Base-by-base conservation (phyloP, 2,329 filamentous ascomycete genomes). In the Alternaria sp. region DNA sequence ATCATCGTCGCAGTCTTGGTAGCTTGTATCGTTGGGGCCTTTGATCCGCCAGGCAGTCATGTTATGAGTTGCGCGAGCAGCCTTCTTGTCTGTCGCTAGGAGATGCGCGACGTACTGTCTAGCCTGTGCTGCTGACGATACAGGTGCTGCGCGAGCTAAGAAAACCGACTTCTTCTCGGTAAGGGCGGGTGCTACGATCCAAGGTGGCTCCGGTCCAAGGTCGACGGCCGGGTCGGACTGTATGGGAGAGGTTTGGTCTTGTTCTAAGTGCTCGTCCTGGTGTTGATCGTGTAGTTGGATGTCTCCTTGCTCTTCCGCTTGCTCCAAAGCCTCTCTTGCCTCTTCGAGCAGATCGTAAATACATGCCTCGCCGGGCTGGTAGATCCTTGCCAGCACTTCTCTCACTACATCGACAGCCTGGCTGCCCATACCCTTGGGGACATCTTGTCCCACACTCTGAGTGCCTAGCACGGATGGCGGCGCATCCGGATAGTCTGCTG, bases 1-100 rank as follows among this genome's bases (percentile, higher is more conserved):
- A 78, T 99, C 96, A 74, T 99, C 96, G 73, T 99, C 92, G 76
- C 91, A 97, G 80, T 99, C 96, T 79, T 98, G 94, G 70, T 90
- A 93, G 55, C 85, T 86, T 5, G 84, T 82, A 67, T 81, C 82
- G 60, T 83, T 85, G 5, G 80, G 75, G 0, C 87, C 88, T 28
- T 87, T 88, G 58, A 98, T 94, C 11, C 96, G 88, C 92, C 94
- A 98, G 2, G 95, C 95, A 20, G 91, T 94, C 76, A 99, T 97
- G 79, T 98, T 98, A 79, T 99, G 96, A 64, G 95, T 94, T 5
- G 96, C 96, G 50, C 87, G 84, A n/a, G 93, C 90, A 37, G 93
- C 90, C 71, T 92, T 93, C 81, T 92, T 94, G 80, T 98, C 94
- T 9, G 89, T 92, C 6, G 90, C 87, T 8, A 97, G 85, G 1